Base-by-base conservation (phyloP, 495 filamentous ascomycete genomes). In the Staphylotrichum tortipilum region DNA sequence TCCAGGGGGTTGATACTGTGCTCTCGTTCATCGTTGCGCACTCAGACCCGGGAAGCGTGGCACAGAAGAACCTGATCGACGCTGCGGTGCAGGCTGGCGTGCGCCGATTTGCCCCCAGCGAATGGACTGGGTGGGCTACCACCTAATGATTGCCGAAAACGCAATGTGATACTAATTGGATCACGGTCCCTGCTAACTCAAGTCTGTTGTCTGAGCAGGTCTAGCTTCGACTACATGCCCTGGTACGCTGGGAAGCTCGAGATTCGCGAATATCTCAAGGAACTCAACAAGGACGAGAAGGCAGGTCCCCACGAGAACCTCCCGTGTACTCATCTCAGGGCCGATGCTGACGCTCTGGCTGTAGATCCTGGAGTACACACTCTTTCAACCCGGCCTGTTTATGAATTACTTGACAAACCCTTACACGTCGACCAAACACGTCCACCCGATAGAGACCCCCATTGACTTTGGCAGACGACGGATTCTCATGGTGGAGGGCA, bases 371-470 rank as follows among this genome's bases (percentile, higher is more conserved):
- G 75, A 82, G 49, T 84, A 83, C 58, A 68, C 60, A 3, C 60
- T 81, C 3, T 82, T 83, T 53, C 74, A 78, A 31, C 73, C 74
- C 0, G 81, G 79, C 3, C 17, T 77, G 2, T 77, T 82, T 58
- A 22, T 74, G 0, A 59, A 82, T 56, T 82, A 81, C 52, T 52
- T 81, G 0, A 71, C 76, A 12, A 50, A 50, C 24, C 78, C 80
- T 0, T 59, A 76, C 33, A 66, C 71, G 51, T 71, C 77, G 7
- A 39, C 72, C 15, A 76, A 72, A 40, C 58, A 82, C 50, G n/a
- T 84, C 4, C 46, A 55, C 4, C 63, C 61, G 0, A 45, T 77
- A 2, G 50, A 76, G 5, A 68, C 47, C 1, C 21, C 24, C 2
- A 22, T 75, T 46, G 74, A 81, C 58, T 75, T 78, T 43, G 33